These are phyloP conservation scores for Schoenoplectus tabernaemontani DNA, from an alignment of 202 grass and related monocot species.

Conservation along the genomic window DNA sequence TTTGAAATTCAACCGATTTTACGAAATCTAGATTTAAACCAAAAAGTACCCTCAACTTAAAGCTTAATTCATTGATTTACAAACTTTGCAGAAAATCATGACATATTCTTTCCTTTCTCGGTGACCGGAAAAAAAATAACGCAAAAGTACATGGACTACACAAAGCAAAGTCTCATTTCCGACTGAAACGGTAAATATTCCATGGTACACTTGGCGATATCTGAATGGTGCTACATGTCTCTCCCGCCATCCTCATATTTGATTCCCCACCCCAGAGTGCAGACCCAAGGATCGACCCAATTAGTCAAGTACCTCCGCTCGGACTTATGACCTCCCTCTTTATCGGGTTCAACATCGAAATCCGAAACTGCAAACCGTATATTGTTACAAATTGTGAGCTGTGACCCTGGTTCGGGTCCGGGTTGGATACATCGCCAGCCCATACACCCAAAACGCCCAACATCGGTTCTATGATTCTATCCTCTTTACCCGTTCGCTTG, in stretches of 20 bases:
- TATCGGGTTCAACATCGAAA: background rate
- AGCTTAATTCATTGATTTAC: no score
- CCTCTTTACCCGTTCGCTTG: constrained; percentile 4
- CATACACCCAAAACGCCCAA: background rate
- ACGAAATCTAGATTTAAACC: no score
- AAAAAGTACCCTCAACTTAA: no score
- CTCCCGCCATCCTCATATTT: constrained; percentile 11
- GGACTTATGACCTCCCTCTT: constrained; percentile 2
- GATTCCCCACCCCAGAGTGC: constrained; percentile 12
- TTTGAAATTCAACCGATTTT: no score
- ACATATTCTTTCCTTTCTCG: no score
- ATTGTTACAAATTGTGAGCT: background rate
- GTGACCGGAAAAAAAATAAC: no score
- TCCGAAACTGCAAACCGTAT: background rate
- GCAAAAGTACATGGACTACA: no score
- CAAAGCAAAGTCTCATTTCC: no score
- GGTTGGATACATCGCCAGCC: constrained; percentile 8
- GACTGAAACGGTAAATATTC: background rate
- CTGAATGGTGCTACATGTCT: constrained; percentile 13
- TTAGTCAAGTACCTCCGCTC: constrained; percentile 32
- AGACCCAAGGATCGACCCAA: no score
- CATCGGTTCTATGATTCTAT: background rate
- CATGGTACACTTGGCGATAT: constrained; percentile 9
- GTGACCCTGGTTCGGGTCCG: background rate
- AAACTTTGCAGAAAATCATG: no score